Evolutionary conservation across 805 yeast species (phyloP), one percentile per base, ranked within the genome.

Genomic region (Wickerhamomyces subpelliculosus): DNA sequence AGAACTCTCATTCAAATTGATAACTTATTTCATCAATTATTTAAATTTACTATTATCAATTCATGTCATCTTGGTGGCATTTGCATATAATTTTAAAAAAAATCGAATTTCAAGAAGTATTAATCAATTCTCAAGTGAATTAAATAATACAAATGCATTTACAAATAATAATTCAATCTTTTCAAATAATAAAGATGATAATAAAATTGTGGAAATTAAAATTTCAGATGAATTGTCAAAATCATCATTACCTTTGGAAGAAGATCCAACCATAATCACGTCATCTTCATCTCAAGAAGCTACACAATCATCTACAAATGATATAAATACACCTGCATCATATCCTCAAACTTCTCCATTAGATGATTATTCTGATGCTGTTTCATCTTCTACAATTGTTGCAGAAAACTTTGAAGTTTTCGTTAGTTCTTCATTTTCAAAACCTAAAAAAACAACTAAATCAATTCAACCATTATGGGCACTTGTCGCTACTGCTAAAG

Each of bases 381-480:
- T 49, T 1, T 47, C 52, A 4, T 37, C 51, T 5, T 44, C 45
- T n/a, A 43, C 48, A 26, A 46, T 54, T 9, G 57, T 54, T 5
- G 36, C 49, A 14, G 56, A 50, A 16, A 54, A 54, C 34, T 54
- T 54, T 31, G 49, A 51, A 27, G 43, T 42, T 12, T 53, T 52
- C 23, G 47, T 43, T 27, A 45, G 43, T 31, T 33, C 47, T 11
- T 39, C 49, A 1, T 49, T 47, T 14, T 31, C 43, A 9, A 52
- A 43, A 27, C 34, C 47, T 11, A 51, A 46, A 25, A 44, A 40
- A 27, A 40, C 49, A 16, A 34, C 43, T 18, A 40, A 45, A 17
- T 23, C 45, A 3, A 46, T 57, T 19, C 77, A 77, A 44, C 80
- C 80, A 3, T 41, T 75, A 4, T 75, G 81, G 81, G 60, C 75